Evolutionary conservation across 441 rosid genomes (phyloP).

Genomic region (Pelargonium cotyledonis): DNA sequence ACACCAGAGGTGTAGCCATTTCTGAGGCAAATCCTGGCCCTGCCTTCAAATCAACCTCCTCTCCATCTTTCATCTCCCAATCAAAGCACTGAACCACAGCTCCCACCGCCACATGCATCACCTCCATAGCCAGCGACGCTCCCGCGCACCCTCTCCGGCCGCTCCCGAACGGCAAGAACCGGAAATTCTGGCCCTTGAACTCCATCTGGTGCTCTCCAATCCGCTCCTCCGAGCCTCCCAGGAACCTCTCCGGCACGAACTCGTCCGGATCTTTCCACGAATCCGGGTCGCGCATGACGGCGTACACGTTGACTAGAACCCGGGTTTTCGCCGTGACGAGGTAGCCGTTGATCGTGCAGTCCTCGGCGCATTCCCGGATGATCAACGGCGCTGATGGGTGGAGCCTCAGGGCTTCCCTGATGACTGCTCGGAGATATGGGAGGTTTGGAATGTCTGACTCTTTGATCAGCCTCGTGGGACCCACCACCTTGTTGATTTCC

Average conservation of each 20-base stretch:
- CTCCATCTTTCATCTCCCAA: slow-evolving; percentile 27
- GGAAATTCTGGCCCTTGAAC: slow-evolving; percentile 55
- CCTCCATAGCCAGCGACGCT: slow-evolving; percentile 37
- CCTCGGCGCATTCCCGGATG: slow-evolving; percentile 35
- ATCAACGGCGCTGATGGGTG: slow-evolving; percentile 44
- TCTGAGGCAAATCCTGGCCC: slow-evolving; percentile 18
- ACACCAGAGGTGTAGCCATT: too few relatives aligned
- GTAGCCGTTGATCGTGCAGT: slow-evolving; percentile 34
- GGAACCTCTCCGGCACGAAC: slow-evolving; percentile 38
- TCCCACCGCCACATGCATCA: slow-evolving; percentile 44
- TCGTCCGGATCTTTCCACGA: too few relatives aligned
- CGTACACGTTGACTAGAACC: slow-evolving; percentile 36
- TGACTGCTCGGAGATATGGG: slow-evolving; percentile 38
- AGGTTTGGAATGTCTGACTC: slow-evolving; percentile 35
- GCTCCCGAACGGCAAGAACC: slow-evolving; percentile 53
- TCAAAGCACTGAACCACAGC: slow-evolving; percentile 48
- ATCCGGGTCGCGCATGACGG: slow-evolving; percentile 46
- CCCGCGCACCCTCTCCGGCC: slow-evolving; percentile 77
- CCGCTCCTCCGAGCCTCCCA: slow-evolving; percentile 29
- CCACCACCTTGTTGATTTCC: slow-evolving; percentile 30
- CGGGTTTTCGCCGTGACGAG: slow-evolving; percentile 34
- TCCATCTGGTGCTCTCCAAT: slow-evolving; percentile 36
- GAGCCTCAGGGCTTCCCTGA: slow-evolving; percentile 41
- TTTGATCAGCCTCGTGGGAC: slow-evolving; percentile 23
- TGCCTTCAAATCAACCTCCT: slow-evolving; percentile 31